A percentile compares a stretch with the other conserved stretches of the same genome.
Conservation (phyloP, 2,329 filamentous ascomycete species). For the Paraconiothyrium brasiliense region DNA sequence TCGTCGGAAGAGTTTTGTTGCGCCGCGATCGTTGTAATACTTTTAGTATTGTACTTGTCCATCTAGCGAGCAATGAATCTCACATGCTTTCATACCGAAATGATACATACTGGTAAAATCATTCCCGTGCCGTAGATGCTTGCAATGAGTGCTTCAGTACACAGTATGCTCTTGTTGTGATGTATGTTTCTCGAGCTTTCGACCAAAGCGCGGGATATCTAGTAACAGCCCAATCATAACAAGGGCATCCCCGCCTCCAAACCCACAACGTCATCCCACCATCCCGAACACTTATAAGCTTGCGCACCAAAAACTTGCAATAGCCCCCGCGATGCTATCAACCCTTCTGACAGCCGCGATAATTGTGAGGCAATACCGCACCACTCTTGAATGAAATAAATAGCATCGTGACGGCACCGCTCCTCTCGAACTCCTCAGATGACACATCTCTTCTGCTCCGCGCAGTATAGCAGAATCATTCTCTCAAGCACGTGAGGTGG, state of each 20-base stretch:
- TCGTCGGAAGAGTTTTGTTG: not conserved
- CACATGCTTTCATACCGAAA: too few species aligned
- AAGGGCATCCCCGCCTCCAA: conserved; percentile 8
- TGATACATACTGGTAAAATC: too few species aligned
- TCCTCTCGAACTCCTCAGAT: too few species aligned
- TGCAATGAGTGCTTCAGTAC: too few species aligned
- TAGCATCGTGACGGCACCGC: not conserved
- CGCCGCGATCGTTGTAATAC: not conserved
- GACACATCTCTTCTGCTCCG: too few species aligned
- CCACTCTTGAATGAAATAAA: not conserved
- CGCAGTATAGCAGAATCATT: too few species aligned
- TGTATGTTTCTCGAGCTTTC: not conserved
- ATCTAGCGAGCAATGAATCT: too few species aligned
- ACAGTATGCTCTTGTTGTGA: too few species aligned
- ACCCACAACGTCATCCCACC: conserved; percentile 4
- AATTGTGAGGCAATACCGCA: not conserved
- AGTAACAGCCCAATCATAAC: not conserved
- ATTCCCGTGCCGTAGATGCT: too few species aligned
- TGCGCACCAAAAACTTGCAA: not conserved
- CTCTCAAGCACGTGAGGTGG: too few species aligned
- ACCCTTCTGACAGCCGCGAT: not conserved
- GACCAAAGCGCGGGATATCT: not conserved
- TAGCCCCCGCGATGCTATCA: not conserved
- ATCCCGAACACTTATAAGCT: not conserved
- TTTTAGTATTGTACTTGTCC: not conserved